phyloP scores from a whole-genome alignment of 2,329 filamentous ascomycete genomes.

The Aciculosporium take region DNA sequence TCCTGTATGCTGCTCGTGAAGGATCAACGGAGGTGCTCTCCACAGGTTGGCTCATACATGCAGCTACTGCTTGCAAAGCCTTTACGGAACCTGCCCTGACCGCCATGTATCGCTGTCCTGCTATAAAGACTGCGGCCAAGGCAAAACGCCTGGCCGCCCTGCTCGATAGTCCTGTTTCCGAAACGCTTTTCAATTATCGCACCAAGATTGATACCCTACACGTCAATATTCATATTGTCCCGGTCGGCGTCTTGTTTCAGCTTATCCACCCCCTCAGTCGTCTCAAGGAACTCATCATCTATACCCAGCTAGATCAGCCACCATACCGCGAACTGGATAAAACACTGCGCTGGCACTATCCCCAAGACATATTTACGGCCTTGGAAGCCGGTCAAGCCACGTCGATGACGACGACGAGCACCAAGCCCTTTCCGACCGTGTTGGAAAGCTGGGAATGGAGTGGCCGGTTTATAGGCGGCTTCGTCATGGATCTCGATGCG shows the following conservation, averaged over 20 bases:
- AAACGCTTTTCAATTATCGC: slow-evolving; percentile 47
- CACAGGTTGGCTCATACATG: slow-evolving; percentile 50
- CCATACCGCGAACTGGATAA: slow-evolving; percentile 47
- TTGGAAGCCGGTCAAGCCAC: slow-evolving; percentile 37
- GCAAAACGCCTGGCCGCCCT: slow-evolving; percentile 32
- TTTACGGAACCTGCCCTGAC: slow-evolving; percentile 62
- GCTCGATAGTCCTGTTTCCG: slow-evolving; percentile 37
- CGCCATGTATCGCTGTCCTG: slow-evolving; percentile 56
- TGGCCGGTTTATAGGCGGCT: slow-evolving; percentile 33
- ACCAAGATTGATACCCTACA: slow-evolving; percentile 57
- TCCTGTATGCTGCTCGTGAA: slow-evolving; percentile 48
- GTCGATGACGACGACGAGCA: slow-evolving; percentile 18
- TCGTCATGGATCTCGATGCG: slow-evolving; percentile 31
- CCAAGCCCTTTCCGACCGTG: slow-evolving; percentile 19
- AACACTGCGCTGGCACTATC: slow-evolving; percentile 55
- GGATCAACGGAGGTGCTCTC: slow-evolving; percentile 26
- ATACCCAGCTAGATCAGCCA: slow-evolving; percentile 52
- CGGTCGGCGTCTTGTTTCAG: slow-evolving; percentile 26
- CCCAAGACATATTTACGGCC: slow-evolving; percentile 47
- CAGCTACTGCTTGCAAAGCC: slow-evolving; percentile 45
- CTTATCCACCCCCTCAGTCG: slow-evolving; percentile 52
- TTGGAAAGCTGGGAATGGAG: slow-evolving; percentile 49
- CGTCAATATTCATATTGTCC: slow-evolving; percentile 54
- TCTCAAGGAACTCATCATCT: slow-evolving; percentile 56
- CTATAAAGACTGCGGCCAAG: slow-evolving; percentile 36